Percentiles rank a stretch among this genome's conserved stretches.
Conservation (phyloP, 495 filamentous ascomycete species). For the Mytilinidion resinicola region DNA sequence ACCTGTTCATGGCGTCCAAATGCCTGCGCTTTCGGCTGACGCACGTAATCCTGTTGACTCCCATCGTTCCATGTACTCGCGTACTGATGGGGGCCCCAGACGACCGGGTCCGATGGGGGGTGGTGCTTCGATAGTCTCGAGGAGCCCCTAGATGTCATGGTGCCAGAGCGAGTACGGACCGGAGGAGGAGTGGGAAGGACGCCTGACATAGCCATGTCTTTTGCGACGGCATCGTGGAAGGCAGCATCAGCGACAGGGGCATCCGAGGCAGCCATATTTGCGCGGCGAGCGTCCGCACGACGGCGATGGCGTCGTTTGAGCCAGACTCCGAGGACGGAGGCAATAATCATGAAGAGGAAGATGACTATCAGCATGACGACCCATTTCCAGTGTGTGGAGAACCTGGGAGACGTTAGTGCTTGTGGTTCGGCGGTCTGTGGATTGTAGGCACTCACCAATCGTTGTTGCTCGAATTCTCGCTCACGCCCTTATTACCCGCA, state of each 20-base stretch:
- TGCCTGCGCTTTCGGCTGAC: too few species aligned
- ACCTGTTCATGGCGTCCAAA: too few species aligned
- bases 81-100: constrained; percentile 22
- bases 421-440: background rate
- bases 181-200: background rate
- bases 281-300: constrained; percentile 22
- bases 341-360: constrained; percentile 25
- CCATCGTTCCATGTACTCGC: too few species aligned
- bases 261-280: constrained; percentile 20
- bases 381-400: constrained; percentile 30
- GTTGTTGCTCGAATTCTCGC: background rate
- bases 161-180: background rate
- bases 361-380: constrained; percentile 37
- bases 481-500: background rate
- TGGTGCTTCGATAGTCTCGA: constrained; percentile 17
- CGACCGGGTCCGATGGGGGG: constrained; percentile 14
- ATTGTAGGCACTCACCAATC: constrained; percentile 12
- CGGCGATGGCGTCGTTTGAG: constrained; percentile 30
- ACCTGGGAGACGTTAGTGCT: constrained; percentile 6
- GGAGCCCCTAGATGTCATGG: constrained; percentile 2
- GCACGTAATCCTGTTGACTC: too few species aligned
- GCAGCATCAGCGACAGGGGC: constrained; percentile 1
- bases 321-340: constrained; percentile 27
- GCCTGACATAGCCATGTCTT: background rate
- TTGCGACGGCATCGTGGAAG: background rate